phyloP scores from a whole-genome alignment of 2,329 filamentous ascomycete genomes.

The Pseudocercospora macadamiae region DNA sequence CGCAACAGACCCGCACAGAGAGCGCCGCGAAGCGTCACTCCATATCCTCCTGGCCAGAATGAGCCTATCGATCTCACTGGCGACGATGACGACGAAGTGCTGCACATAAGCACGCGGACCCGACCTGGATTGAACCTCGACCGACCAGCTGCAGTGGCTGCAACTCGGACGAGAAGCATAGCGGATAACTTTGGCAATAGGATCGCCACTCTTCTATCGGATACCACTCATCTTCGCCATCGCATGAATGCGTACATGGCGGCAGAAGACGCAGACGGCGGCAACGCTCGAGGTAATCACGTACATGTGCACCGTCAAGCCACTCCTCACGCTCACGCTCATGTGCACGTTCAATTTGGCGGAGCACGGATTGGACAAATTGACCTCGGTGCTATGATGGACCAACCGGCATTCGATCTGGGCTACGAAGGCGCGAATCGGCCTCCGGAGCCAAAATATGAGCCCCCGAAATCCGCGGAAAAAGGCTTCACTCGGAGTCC shows the following conservation, averaged over 20 bases:
- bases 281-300: neutral
- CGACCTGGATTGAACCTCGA: slow-evolving; percentile 29
- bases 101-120: slow-evolving; percentile 29
- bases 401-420: slow-evolving; percentile 52
- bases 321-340: neutral
- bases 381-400: slow-evolving; percentile 30
- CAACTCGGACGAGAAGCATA: slow-evolving; percentile 26
- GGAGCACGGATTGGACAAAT: slow-evolving; percentile 5
- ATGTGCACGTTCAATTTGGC: slow-evolving; percentile 8
- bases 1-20: slow-evolving; percentile 19
- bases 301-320: neutral
- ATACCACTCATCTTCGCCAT: too few relatives aligned
- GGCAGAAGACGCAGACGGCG: neutral
- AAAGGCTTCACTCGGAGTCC: slow-evolving; percentile 82
- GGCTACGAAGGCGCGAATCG: slow-evolving; percentile 36
- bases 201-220: too few relatives aligned
- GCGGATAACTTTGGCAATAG: slow-evolving; percentile 5
- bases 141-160: slow-evolving; percentile 29
- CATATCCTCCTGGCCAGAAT: slow-evolving; percentile 26
- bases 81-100: slow-evolving; percentile 38
- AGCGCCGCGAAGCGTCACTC: slow-evolving; percentile 27
- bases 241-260: neutral
- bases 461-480: slow-evolving; percentile 65
- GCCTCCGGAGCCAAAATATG: slow-evolving; percentile 54
- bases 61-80: slow-evolving; percentile 40